Evolutionary conservation across 495 filamentous ascomycete species (phyloP).

Genomic region (Penicillium argentinense): DNA sequence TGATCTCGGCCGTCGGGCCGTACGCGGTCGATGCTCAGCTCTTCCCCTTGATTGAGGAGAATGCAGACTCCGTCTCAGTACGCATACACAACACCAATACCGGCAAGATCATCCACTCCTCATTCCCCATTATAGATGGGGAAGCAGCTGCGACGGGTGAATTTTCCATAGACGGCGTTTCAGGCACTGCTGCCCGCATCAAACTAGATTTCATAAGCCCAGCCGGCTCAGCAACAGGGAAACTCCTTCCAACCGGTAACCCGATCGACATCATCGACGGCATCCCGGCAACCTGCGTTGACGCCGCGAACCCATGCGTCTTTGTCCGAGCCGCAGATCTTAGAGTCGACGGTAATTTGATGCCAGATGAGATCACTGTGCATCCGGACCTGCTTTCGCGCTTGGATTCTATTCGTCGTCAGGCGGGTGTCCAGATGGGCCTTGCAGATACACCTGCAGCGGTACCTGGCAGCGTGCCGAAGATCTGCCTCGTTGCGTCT

Average conservation of each 20-base stretch:
- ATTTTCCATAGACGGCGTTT: slow-evolving; percentile 68
- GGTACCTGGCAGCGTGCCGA: slow-evolving; percentile 61
- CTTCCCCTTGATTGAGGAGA: slow-evolving; percentile 12
- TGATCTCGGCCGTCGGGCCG: slow-evolving; percentile 66
- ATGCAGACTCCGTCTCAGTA: slow-evolving; percentile 27
- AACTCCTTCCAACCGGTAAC: slow-evolving; percentile 63
- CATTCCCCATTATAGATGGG: slow-evolving; percentile 49
- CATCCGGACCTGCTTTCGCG: slow-evolving; percentile 45
- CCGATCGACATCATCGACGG: slow-evolving; percentile 53
- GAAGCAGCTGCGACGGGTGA: slow-evolving; percentile 52
- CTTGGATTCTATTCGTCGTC: slow-evolving; percentile 61
- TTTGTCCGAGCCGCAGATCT: slow-evolving; percentile 59
- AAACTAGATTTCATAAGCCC: slow-evolving; percentile 64
- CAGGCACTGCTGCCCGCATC: slow-evolving; percentile 56
- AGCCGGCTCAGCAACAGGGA: slow-evolving; percentile 66
- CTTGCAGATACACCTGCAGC: slow-evolving; percentile 41
- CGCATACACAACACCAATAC: slow-evolving; percentile 57
- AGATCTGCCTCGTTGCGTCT: slow-evolving; percentile 61
- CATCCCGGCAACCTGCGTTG: slow-evolving; percentile 56
- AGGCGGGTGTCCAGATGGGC: slow-evolving; percentile 64
- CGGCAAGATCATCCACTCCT: slow-evolving; percentile 47
- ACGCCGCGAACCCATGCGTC: slow-evolving; percentile 67
- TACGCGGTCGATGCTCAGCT: slow-evolving; percentile 59
- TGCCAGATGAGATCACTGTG: slow-evolving; percentile 52
- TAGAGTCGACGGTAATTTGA: slow-evolving; percentile 47